Evolutionary conservation across 2,329 filamentous ascomycete species (phyloP).

Genomic region (Penicillium sp.): DNA sequence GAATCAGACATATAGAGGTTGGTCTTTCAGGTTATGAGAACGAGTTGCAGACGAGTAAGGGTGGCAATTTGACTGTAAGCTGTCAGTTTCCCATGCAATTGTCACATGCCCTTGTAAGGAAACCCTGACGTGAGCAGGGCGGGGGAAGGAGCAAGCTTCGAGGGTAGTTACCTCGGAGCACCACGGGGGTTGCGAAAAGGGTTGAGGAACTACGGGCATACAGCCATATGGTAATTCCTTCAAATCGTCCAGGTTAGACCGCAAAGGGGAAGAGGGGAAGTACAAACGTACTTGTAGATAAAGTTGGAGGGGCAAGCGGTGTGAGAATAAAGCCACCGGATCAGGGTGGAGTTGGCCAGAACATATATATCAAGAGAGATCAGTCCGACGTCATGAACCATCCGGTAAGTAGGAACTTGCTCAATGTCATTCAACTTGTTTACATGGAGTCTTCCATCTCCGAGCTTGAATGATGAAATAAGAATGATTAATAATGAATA

Average conservation of each 20-base stretch:
- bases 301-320: constrained; percentile 28
- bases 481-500: no score
- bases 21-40: not conserved
- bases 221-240: not conserved
- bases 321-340: constrained; percentile 20
- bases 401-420: no score
- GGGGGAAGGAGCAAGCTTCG: not conserved
- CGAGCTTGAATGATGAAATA: no score
- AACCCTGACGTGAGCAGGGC: not conserved
- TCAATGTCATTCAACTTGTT: no score
- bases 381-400: constrained; percentile 24
- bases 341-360: constrained; percentile 10
- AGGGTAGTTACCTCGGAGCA: not conserved
- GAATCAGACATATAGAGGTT: constrained; percentile 25
- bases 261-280: not conserved
- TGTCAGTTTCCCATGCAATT: constrained; percentile 10
- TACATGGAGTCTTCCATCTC: no score
- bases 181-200: not conserved
- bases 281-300: not conserved
- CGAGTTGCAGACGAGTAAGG: not conserved
- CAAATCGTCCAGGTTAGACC: not conserved
- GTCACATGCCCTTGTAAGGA: constrained; percentile 9
- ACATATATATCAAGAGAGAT: constrained; percentile 6
- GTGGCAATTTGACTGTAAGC: constrained; percentile 5
- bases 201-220: not conserved